Percentiles rank a stretch among this genome's conserved stretches.
Conservation (phyloP, 805 yeast genomes). For the Wickerhamomyces chaumierensis region DNA sequence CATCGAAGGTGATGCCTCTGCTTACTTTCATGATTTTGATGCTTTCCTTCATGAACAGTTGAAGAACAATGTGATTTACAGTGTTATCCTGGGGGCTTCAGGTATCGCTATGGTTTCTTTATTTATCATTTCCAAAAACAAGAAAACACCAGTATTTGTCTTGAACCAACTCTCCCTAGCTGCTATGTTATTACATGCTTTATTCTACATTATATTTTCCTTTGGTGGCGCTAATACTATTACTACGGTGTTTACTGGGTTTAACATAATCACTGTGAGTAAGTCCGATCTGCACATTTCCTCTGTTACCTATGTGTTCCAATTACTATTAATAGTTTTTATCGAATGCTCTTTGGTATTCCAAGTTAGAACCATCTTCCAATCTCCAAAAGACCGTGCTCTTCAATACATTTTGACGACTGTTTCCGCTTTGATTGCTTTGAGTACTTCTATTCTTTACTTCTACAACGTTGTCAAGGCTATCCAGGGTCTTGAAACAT, state of each 20-base stretch:
- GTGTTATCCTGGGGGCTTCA: constrained; percentile 49
- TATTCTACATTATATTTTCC: constrained; percentile 43
- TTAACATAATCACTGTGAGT: constrained; percentile 26
- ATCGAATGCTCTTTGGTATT: constrained; percentile 58
- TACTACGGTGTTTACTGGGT: constrained; percentile 35
- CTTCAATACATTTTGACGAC: constrained; percentile 30
- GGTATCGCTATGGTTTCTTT: constrained; percentile 33
- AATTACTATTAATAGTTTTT: constrained; percentile 44
- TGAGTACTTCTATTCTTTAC: constrained; percentile 49
- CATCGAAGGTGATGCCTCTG: constrained; percentile 25
- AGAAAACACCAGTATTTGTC: constrained; percentile 59
- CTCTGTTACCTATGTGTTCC: constrained; percentile 53
- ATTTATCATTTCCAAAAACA: constrained; percentile 38
- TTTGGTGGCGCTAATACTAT: constrained; percentile 40
- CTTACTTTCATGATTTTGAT: constrained; percentile 33
- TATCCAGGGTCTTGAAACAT: constrained; percentile 21
- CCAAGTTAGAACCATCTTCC: constrained; percentile 65
- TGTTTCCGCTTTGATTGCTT: constrained; percentile 32
- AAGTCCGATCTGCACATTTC: constrained; percentile 31
- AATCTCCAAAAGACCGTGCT: constrained; percentile 34
- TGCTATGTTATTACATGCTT: constrained; percentile 47
- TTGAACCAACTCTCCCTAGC: constrained; percentile 54
- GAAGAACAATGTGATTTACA: constrained; percentile 36
- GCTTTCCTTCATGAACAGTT: constrained; percentile 21
- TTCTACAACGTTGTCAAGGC: constrained; percentile 38